These are phyloP conservation scores for Lactarius sp. DNA, from an alignment of 768 basidiomycete species.

Conservation along the genomic window DNA sequence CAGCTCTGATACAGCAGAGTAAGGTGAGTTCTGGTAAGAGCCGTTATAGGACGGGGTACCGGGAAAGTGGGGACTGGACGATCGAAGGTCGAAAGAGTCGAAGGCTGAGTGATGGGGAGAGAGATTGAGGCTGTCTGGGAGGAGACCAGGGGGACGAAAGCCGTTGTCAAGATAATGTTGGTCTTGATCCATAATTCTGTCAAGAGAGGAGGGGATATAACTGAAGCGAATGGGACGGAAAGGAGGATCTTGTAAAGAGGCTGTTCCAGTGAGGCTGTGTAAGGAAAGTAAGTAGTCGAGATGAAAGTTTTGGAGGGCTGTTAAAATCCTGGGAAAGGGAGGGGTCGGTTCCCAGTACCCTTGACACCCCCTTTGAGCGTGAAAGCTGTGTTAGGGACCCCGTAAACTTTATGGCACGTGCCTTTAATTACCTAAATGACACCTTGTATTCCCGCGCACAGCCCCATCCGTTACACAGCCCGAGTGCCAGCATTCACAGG, in stretches of 20 bases:
- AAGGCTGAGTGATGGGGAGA: conserved; percentile 34
- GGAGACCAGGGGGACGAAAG: conserved; percentile 21
- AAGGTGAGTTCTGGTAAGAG: conserved; percentile 69
- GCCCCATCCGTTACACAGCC: not conserved
- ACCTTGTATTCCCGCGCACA: not conserved
- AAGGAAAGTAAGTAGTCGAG: conserved; percentile 1
- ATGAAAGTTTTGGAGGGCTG: not conserved
- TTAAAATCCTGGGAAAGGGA: not conserved
- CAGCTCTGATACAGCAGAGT: conserved; percentile 65
- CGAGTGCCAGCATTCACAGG: not conserved
- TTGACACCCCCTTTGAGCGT: not conserved
- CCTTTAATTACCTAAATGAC: not conserved
- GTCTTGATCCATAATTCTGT: conserved; percentile 18
- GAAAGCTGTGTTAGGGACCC: not conserved
- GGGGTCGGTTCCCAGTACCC: not conserved
- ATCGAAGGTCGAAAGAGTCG: conserved; percentile 34
- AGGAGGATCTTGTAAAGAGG: conserved; percentile 11
- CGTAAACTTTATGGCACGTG: not conserved
- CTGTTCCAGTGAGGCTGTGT: conserved; percentile 20
- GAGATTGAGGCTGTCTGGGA: conserved; percentile 26
- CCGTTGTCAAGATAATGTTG: conserved; percentile 22
- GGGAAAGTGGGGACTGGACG: conserved; percentile 39
- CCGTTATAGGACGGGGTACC: conserved; percentile 56
- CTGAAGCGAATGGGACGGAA: not conserved
- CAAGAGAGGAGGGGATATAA: conserved; percentile 8